Evolutionary conservation across 805 yeast genomes (phyloP), one percentile per base, ranked within the genome.

Genomic region (Yarrowia deformans): DNA sequence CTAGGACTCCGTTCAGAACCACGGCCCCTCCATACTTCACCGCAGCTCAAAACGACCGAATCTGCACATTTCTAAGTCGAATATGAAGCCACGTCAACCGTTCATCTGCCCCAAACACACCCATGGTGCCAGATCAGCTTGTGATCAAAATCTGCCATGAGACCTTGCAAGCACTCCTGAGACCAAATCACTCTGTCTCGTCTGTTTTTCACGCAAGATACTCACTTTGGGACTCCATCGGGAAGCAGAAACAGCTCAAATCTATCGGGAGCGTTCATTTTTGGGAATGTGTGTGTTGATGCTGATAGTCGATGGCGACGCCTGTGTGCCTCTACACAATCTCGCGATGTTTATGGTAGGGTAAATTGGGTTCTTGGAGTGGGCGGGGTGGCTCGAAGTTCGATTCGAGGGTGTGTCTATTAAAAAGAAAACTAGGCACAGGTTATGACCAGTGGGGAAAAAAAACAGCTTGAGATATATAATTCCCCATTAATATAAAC

Each of bases 191-290:
- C 6, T 32, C 6, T 8, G 19, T 43, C 13, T 46, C 67, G 39
- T 9, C 23, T 6, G 14, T 35, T 32, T 18, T 29, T 16, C 32
- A 10, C 49, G 16, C 34, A 13, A 19, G 29, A 32, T 18, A 84
- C 91, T 42, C 83, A 88, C 91, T 95, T 95, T 67, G 94, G 90
- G 68, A 91, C 96, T 68, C 99, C 98, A 79, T 95, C 99, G n/a
- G 98, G 98, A 74, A 95, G 84, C 74, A 95, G 87, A 78, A 95
- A 95, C 49, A 95, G 87, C 83, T 95, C 99, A 79, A 94, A 95
- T 84, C 99, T 89, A 82, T 95, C 99, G 80, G 99, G 99, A 76
- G 98, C 98, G 82, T 95, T 95, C 99, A 95, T 94, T 69, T 29
- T 50, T 14, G 52, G 60, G 18, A 32, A 32, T 45, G 50, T 43